phyloP scores from a whole-genome alignment of 441 rosid genomes.

The Flueggea neowawraea region DNA sequence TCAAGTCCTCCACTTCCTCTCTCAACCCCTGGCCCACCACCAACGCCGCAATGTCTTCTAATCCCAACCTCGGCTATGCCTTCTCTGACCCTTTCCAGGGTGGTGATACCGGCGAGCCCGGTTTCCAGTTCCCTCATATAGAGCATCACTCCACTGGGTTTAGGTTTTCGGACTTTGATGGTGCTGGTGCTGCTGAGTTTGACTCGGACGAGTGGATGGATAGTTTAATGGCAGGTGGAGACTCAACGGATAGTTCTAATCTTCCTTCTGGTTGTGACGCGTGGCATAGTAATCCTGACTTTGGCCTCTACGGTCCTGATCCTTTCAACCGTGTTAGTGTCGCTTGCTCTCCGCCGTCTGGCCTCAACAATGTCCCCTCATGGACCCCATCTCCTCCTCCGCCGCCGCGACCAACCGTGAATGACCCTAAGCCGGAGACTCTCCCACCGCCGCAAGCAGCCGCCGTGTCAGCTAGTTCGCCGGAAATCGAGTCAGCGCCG shows the following conservation, averaged over 20 bases:
- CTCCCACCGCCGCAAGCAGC: conserved; percentile 21
- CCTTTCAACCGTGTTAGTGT: conserved; percentile 49
- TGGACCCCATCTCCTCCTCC: conserved; percentile 20
- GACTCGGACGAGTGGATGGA: conserved; percentile 97
- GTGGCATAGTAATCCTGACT: conserved; percentile 54
- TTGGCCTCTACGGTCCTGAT: conserved; percentile 56
- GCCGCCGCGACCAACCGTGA: conserved; percentile 21
- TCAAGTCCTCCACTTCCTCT: conserved; percentile 27
- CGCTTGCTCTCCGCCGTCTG: conserved; percentile 38
- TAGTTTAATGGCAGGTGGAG: conserved; percentile 59
- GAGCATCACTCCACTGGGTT: conserved; percentile 56
- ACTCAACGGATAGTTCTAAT: conserved; percentile 62
- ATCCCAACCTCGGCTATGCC: conserved; percentile 34
- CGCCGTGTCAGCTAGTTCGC: conserved; percentile 18
- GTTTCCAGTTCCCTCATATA: conserved; percentile 50
- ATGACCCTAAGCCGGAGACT: conserved; percentile 28
- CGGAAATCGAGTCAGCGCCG: conserved; percentile 40
- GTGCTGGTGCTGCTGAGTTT: conserved; percentile 42
- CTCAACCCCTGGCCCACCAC: conserved; percentile 40
- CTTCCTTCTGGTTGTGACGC: conserved; percentile 62
- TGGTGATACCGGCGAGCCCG: conserved; percentile 38
- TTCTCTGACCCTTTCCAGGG: conserved; percentile 67
- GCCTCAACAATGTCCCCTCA: conserved; percentile 32
- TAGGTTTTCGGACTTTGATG: conserved; percentile 53
- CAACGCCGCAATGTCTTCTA: conserved; percentile 17